These are phyloP conservation scores for Hypoxylon intermedium DNA, from an alignment of 495 filamentous ascomycete genomes.

Conservation along the genomic window DNA sequence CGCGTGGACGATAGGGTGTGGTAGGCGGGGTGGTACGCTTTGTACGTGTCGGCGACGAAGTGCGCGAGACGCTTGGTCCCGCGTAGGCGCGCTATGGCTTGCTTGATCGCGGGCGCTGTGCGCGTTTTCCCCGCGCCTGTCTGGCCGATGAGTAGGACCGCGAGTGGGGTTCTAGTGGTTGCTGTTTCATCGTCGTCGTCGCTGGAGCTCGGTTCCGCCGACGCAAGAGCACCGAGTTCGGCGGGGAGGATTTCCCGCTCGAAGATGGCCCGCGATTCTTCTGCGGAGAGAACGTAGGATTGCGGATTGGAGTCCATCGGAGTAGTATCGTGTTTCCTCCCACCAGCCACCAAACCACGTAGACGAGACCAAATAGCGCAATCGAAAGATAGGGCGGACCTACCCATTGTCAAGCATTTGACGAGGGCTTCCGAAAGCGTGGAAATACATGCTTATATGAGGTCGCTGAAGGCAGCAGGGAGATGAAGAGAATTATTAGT, in stretches of 20 bases:
- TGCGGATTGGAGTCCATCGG: constrained; percentile 8
- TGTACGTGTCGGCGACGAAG: constrained; percentile 55
- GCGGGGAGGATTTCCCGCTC: constrained; percentile 31
- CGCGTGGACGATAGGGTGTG: constrained; percentile 7
- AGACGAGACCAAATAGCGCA: too few species aligned
- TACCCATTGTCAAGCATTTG: too few species aligned
- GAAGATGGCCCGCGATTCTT: constrained; percentile 27
- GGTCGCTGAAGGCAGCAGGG: too few species aligned
- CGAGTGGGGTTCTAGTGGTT: constrained; percentile 22
- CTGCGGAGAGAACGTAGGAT: constrained; percentile 36
- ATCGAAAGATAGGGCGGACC: too few species aligned
- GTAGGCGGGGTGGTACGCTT: constrained; percentile 52
- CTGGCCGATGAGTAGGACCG: constrained; percentile 50
- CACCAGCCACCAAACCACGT: too few species aligned
- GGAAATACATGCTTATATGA: too few species aligned
- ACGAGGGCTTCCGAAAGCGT: too few species aligned
- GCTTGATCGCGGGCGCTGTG: constrained; percentile 40
- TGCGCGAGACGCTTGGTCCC: constrained; percentile 32
- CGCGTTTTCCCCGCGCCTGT: constrained; percentile 54
- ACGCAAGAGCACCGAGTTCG: constrained; percentile 22
- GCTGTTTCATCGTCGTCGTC: not conserved
- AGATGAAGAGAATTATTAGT: too few species aligned
- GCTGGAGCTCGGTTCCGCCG: not conserved
- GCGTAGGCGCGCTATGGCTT: constrained; percentile 23
- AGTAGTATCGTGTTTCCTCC: too few species aligned